phyloP scores from a whole-genome alignment of 768 basidiomycete species.

The Auriculariales sp. region DNA sequence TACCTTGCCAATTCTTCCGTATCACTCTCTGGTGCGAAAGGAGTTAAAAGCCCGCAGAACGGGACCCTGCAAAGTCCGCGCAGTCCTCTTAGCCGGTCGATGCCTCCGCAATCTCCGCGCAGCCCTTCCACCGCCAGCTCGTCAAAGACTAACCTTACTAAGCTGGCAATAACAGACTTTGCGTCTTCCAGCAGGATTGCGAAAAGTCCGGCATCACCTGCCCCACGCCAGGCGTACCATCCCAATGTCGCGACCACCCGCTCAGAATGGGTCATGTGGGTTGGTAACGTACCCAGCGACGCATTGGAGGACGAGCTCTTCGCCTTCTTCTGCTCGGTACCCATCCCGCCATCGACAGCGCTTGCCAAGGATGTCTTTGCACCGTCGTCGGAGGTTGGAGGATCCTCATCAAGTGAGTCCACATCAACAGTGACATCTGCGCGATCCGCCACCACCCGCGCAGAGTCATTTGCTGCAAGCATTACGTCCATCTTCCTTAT shows the following conservation, averaged over 20 bases:
- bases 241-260: constrained; percentile 59
- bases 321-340: constrained; percentile 54
- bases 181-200: too few species aligned
- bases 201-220: too few species aligned
- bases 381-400: background rate
- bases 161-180: too few species aligned
- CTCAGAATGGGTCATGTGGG: constrained; percentile 95
- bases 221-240: constrained; percentile 29
- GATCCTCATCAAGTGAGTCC: too few species aligned
- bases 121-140: background rate
- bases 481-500: constrained; percentile 85
- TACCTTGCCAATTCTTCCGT: background rate
- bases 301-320: constrained; percentile 75
- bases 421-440: background rate
- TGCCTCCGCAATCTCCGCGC: background rate
- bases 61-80: background rate
- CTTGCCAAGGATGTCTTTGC: too few species aligned
- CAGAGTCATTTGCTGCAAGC: too few species aligned
- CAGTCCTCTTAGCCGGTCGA: background rate
- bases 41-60: too few species aligned
- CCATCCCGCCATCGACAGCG: constrained; percentile 3
- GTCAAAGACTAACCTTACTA: too few species aligned
- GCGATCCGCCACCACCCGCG: constrained; percentile 7
- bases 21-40: too few species aligned
- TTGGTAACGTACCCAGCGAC: constrained; percentile 79